phyloP scores from a whole-genome alignment of 345 rosid species.

The Mangifera indica region DNA sequence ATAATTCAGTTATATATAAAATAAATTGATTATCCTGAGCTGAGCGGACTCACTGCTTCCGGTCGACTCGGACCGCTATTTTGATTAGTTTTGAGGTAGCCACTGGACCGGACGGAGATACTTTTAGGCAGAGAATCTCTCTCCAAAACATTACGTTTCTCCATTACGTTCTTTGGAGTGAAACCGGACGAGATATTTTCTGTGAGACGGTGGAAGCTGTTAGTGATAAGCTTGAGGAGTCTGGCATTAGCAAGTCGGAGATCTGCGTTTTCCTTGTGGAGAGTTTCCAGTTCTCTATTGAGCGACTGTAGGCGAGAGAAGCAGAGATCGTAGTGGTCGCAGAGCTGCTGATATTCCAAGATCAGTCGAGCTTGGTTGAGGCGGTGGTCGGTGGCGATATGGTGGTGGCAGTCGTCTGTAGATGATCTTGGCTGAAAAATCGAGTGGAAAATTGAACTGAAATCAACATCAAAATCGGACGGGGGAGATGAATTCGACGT shows the following conservation, averaged over 20 bases:
- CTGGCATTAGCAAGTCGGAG: constrained; percentile 60
- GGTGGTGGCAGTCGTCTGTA: constrained; percentile 30
- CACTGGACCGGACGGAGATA: constrained; percentile 66
- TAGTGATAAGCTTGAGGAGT: constrained; percentile 51
- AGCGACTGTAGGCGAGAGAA: constrained; percentile 52
- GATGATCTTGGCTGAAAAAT: constrained; percentile 67
- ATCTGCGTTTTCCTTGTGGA: constrained; percentile 58
- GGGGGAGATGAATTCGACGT: constrained; percentile 22
- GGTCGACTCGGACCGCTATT: constrained; percentile 32
- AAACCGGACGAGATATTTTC: constrained; percentile 31
- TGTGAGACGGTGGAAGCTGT: constrained; percentile 30
- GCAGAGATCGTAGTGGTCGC: constrained; percentile 65
- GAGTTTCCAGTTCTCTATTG: constrained; percentile 49
- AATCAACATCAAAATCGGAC: constrained; percentile 42
- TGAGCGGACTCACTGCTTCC: constrained; percentile 32
- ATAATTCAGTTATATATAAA: background rate
- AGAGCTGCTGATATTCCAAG: constrained; percentile 65
- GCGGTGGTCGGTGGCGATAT: constrained; percentile 49
- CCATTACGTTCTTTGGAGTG: constrained; percentile 40
- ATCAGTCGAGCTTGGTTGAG: constrained; percentile 70
- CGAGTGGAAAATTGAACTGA: constrained; percentile 57
- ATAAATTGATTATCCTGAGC: constrained; percentile 11
- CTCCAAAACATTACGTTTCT: constrained; percentile 29
- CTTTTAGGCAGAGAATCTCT: constrained; percentile 62
- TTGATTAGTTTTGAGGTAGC: constrained; percentile 39